A percentile compares a stretch with the other conserved stretches of the same genome.
Evolutionary conservation across 495 filamentous ascomycete genomes (phyloP).

Genomic region (Penicillium parvum): DNA sequence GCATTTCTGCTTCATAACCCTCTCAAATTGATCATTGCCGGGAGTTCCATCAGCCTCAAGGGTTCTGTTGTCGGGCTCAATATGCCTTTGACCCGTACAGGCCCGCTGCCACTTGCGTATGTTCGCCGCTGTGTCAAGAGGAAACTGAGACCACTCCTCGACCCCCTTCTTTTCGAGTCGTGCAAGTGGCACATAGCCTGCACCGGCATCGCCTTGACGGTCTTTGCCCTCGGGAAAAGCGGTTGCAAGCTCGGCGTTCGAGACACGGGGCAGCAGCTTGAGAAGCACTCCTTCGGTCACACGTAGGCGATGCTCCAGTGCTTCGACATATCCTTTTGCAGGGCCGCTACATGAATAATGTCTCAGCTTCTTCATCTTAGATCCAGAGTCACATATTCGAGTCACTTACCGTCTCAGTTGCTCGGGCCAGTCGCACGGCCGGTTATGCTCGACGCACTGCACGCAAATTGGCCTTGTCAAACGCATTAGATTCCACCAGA

Average conservation of each 20-base stretch:
- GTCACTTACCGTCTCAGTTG: slow-evolving; percentile 33
- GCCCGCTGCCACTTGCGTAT: slow-evolving; percentile 37
- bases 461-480: slow-evolving; percentile 33
- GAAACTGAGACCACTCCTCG: slow-evolving; percentile 35
- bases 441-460: slow-evolving; percentile 34
- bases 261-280: slow-evolving; percentile 27
- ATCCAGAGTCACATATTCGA: neutral
- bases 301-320: slow-evolving; percentile 35
- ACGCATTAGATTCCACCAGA: too few relatives aligned
- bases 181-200: slow-evolving; percentile 19
- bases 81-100: slow-evolving; percentile 7
- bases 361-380: neutral
- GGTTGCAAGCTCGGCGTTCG: slow-evolving; percentile 26
- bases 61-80: neutral
- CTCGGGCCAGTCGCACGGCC: slow-evolving; percentile 38
- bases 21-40: neutral
- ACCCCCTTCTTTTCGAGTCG: slow-evolving; percentile 29
- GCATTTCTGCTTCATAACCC: neutral
- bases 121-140: slow-evolving; percentile 28
- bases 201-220: neutral
- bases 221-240: slow-evolving; percentile 6
- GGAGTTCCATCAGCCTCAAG: neutral
- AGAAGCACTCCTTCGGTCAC: slow-evolving; percentile 35
- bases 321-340: slow-evolving; percentile 39
- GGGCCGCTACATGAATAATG: slow-evolving; percentile 24